Conservation (phyloP, 805 yeast genomes). For the Spathaspora passalidarum region DNA sequence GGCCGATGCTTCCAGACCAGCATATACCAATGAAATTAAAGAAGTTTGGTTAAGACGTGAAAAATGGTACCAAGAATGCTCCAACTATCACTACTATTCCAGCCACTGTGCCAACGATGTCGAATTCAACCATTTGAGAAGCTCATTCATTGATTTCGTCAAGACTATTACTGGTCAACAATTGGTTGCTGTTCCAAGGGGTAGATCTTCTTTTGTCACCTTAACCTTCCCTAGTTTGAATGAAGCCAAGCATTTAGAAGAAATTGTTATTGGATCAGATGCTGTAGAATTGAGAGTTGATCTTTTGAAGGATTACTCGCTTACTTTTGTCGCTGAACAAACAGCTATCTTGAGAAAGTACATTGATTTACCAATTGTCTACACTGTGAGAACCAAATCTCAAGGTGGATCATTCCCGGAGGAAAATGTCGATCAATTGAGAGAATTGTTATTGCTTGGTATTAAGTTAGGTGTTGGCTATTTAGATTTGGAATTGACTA, state of each 20-base stretch:
- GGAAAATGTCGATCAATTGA: conserved; percentile 44
- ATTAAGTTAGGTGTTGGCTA: conserved; percentile 76
- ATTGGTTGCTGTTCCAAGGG: conserved; percentile 35
- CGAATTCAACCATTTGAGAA: conserved; percentile 57
- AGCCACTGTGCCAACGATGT: conserved; percentile 58
- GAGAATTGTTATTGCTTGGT: conserved; percentile 55
- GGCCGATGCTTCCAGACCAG: conserved; percentile 83
- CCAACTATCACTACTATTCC: conserved; percentile 74
- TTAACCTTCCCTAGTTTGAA: conserved; percentile 64
- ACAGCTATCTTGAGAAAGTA: conserved; percentile 64
- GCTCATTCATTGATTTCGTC: conserved; percentile 57
- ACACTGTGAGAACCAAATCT: conserved; percentile 69
- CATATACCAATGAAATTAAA: conserved; percentile 73
- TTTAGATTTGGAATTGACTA: conserved; percentile 75
- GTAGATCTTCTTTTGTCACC: conserved; percentile 67
- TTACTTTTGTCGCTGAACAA: conserved; percentile 67
- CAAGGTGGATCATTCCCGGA: conserved; percentile 87
- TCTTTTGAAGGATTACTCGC: conserved; percentile 48
- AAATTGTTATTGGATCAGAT: conserved; percentile 62
- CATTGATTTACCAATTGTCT: conserved; percentile 70
- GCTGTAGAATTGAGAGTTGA: conserved; percentile 88
- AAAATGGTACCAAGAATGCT: conserved; percentile 72
- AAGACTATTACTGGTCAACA: conserved; percentile 58
- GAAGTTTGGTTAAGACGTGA: conserved; percentile 85
- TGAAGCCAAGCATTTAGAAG: conserved; percentile 44